Base-by-base conservation (phyloP, 768 basidiomycete species). In the Mycena filopes region DNA sequence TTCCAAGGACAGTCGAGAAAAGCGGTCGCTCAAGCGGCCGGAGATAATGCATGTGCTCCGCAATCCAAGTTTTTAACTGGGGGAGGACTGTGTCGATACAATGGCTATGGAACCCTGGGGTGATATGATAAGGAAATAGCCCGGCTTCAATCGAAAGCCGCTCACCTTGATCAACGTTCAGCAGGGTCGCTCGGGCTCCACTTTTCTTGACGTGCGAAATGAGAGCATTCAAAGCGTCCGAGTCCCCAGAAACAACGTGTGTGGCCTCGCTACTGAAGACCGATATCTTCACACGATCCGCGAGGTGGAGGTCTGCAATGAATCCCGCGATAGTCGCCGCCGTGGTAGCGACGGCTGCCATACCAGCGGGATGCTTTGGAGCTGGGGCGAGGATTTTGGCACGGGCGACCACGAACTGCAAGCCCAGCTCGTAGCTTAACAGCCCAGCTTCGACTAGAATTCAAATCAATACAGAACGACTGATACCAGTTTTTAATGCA, bases 31-130 rank as follows among this genome's bases (percentile, higher is more conserved):
- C 70, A 21, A 77, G 65, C 4, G 66, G 67, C 23, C 60, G 59
- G 40, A 75, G 67, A 12, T 41, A 21, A 1, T 61, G 49, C 26
- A 60, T 55, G 13, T 76, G 69, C n/a, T 72, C 68, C 13, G 73
- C 66, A 29, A 77, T 46, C 78, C 78, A 80, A 2, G 18, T 26
- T n/a, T 48, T 16, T 23, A 65, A 15, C 12, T 49, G n/a, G 0
- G 64, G 58, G 25, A 80, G 67, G 12, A 72, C 73, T 16, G 65
- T 65, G 1, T 72, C 67, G 50, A 80, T 74, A 38, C 77, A 75
- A 33, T 74, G 74, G 56, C 78, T 79, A 23, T 80, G 79, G 72
- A 80, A 80, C 5, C 77, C 78, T 78, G 40, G 21, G 21, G 25
- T 33, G 33, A 18, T 18, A 18, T 20, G 18, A 23, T 47, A 21